Conservation (phyloP, 169 alveolate genomes). For the Pseudocohnilembus persalinus region DNA sequence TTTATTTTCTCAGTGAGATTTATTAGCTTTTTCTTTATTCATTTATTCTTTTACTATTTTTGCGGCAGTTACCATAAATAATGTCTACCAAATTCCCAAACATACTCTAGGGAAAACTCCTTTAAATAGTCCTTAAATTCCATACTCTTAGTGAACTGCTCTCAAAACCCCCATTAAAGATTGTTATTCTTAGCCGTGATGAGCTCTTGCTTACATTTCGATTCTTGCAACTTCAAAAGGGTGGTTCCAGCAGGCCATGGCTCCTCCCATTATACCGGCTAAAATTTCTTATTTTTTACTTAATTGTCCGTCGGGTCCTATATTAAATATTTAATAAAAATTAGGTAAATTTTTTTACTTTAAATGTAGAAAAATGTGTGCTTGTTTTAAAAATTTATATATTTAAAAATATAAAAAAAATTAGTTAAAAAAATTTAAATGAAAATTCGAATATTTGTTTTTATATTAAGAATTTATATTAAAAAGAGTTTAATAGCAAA, state of each 20-base stretch:
- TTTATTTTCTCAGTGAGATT: not conserved
- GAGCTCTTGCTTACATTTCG: conserved; percentile 72
- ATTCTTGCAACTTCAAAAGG: conserved; percentile 81
- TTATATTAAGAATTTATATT: too few species aligned
- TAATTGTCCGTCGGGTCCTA: not conserved
- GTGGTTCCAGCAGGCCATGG: conserved; percentile 76
- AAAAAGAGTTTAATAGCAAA: too few species aligned
- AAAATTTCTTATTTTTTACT: conserved; percentile 35
- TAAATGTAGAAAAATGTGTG: not conserved
- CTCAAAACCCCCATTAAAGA: not conserved
- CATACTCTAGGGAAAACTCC: not conserved
- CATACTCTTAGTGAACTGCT: not conserved
- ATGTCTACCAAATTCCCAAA: not conserved
- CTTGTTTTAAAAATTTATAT: too few species aligned
- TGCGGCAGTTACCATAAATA: not conserved
- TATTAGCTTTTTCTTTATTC: not conserved
- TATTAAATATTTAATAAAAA: too few species aligned
- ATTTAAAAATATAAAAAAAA: too few species aligned
- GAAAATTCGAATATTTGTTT: too few species aligned
- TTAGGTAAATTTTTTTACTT: not conserved
- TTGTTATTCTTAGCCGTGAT: conserved; percentile 55
- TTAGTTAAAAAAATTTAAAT: too few species aligned
- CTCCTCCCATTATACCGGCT: conserved; percentile 72
- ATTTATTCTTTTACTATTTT: not conserved
- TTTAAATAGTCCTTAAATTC: not conserved